phyloP scores from a whole-genome alignment of 768 basidiomycete genomes.

The Russula foetens region DNA sequence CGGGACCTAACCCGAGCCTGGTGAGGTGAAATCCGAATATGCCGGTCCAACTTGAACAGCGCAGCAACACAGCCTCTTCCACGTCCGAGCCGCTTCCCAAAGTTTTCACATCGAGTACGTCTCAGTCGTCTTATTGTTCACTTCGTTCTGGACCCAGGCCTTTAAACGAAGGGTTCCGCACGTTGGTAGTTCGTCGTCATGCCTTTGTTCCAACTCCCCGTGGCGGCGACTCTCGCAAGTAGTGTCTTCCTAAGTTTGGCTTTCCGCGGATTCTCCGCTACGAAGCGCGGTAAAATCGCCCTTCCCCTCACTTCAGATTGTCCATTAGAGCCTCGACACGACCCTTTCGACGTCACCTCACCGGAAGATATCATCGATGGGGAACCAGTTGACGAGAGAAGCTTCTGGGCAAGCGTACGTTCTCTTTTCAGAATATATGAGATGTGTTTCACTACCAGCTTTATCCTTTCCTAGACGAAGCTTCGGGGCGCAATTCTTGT shows the following conservation, averaged over 20 bases:
- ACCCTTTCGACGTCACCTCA: constrained; percentile 67
- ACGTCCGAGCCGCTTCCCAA: no score
- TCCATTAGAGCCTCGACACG: constrained; percentile 27
- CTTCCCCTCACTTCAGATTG: constrained; percentile 33
- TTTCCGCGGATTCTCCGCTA: constrained; percentile 33
- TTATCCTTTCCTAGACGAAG: neutral
- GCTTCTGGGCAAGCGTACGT: constrained; percentile 53
- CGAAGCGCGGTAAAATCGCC: constrained; percentile 43
- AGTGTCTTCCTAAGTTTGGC: constrained; percentile 38
- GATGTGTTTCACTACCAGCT: neutral
- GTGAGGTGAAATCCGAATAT: no score
- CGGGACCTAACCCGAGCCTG: neutral
- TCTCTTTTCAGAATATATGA: neutral
- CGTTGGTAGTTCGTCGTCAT: constrained; percentile 33
- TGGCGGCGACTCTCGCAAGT: constrained; percentile 40
- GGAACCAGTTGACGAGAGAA: constrained; percentile 49
- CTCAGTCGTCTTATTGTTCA: neutral
- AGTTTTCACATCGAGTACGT: neutral
- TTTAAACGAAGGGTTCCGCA: neutral
- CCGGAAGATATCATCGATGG: constrained; percentile 65
- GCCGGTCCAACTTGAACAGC: no score
- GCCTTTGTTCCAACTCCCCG: constrained; percentile 52
- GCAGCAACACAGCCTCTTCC: neutral
- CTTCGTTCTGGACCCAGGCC: neutral
- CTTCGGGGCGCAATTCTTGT: constrained; percentile 24